Evolutionary conservation across 164 flowering plant genomes (phyloP), one percentile per base, ranked within the genome.

Genomic region (Chloranthus sessilifolius): DNA sequence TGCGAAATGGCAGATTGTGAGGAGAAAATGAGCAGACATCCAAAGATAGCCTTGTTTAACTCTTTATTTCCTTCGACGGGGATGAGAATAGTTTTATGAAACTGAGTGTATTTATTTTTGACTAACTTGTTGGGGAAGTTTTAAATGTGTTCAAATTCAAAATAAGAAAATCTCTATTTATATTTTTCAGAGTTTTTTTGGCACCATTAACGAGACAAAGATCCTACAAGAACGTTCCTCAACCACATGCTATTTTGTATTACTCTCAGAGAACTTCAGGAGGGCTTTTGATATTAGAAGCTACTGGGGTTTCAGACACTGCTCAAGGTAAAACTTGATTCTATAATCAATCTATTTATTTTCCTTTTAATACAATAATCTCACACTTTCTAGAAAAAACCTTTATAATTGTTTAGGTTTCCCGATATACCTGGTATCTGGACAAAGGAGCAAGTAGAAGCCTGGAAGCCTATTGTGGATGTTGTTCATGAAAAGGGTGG

Each of bases 241-340:
- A 80, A 46, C 74, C 77, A 1, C 83, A 80, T 65, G 81, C 75
- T 7, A 38, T 63, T 14, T 28, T 75, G 9, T 80, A 77, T 43
- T 80, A 80, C 53, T 64, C 82, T 42, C 86, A 80, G 40, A 36
- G 81, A 55, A 50, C 79, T 4, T 56, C 63, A 47, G 86, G 86
- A 2, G 83, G 82, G 17, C 56, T 80, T 47, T 57, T 79, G 31
- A 76, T 79, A 8, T 12, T 64, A 8, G 82, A 80, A 67, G 85
- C 78, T 24, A 62, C 74, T 2, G 77, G 72, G 15, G 64, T 79
- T 44, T 74, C 81, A 1, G 74, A 66, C 53, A 73, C 80, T 24
- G 74, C 77, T 25, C 77, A 65, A 61, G 79, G 75, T 77, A 72
- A 72, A 45, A 20, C 3, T 50, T 58, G 2, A 11, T 49, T 49